Conservation (phyloP, 257 asterid species). For the Asclepias syriaca region DNA sequence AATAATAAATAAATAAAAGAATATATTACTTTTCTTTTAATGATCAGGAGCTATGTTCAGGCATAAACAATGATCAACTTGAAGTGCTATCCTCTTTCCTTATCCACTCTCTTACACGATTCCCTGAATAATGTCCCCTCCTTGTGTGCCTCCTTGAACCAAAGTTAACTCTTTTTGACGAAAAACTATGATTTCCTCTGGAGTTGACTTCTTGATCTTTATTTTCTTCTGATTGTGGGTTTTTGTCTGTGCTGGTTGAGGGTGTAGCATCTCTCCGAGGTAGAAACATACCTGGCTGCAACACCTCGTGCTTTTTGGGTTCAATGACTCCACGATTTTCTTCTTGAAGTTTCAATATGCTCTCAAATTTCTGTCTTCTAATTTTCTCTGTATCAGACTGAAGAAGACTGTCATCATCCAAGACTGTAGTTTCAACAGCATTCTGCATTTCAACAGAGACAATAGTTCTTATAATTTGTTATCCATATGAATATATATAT, state of each 20-base stretch:
- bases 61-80: constrained; percentile 5
- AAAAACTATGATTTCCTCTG: constrained; percentile 32
- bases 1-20: neutral
- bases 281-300: constrained; percentile 78
- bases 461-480: neutral
- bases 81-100: constrained; percentile 35
- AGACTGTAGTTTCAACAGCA: constrained; percentile 26
- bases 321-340: constrained; percentile 82
- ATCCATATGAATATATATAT: neutral
- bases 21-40: neutral
- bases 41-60: neutral
- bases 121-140: constrained; percentile 45
- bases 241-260: constrained; percentile 26
- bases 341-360: constrained; percentile 58
- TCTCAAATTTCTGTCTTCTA: constrained; percentile 64
- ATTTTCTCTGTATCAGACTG: constrained; percentile 53
- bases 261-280: constrained; percentile 47
- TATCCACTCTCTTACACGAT: constrained; percentile 60
- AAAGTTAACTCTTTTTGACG: constrained; percentile 37
- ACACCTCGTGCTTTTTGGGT: constrained; percentile 56
- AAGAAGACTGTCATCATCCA: constrained; percentile 34
- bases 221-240: constrained; percentile 24
- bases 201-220: constrained; percentile 25
- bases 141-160: constrained; percentile 33
- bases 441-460: constrained; percentile 30